These are phyloP conservation scores for Dendrobium huoshanense DNA, from an alignment of 106 monocot genomes.

Conservation along the genomic window DNA sequence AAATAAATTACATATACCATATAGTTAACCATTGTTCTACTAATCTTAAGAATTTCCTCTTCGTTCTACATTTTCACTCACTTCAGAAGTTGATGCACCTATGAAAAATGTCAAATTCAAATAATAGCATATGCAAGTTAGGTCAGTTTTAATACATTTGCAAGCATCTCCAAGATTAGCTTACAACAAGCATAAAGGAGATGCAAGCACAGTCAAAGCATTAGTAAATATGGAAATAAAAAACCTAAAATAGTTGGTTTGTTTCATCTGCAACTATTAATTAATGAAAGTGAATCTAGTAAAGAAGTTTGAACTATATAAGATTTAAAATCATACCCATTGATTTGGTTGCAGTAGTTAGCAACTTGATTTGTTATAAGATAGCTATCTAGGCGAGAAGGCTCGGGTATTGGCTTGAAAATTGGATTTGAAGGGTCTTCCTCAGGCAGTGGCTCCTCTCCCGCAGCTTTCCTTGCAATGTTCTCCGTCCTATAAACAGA, in stretches of 20 bases:
- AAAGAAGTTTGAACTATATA: not conserved
- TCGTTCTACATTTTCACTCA: no score
- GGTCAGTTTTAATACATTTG: no score
- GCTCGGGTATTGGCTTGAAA: slow-evolving; percentile 90
- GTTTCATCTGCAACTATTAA: not conserved
- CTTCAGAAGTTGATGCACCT: no score
- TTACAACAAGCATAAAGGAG: not conserved
- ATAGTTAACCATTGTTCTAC: no score
- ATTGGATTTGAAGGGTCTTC: slow-evolving; percentile 88
- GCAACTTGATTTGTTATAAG: slow-evolving; percentile 86
- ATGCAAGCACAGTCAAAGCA: not conserved
- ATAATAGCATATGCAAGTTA: no score
- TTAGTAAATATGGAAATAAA: not conserved
- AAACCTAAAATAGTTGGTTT: not conserved
- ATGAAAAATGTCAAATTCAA: no score
- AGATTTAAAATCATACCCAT: slow-evolving; percentile 40
- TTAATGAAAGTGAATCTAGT: not conserved
- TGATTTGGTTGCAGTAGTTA: slow-evolving; percentile 95
- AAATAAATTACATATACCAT: no score
- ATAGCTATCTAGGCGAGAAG: slow-evolving; percentile 86
- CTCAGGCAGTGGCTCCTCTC: slow-evolving; percentile 88
- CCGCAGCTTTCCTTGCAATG: slow-evolving; percentile 77
- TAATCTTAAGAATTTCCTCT: no score
- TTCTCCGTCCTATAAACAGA: slow-evolving; percentile 57
- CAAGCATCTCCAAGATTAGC: not conserved